Evolutionary conservation across 2,329 filamentous ascomycete species (phyloP), one percentile per base, ranked within the genome.

Genomic region (Ophiostoma novo-ulmi): DNA sequence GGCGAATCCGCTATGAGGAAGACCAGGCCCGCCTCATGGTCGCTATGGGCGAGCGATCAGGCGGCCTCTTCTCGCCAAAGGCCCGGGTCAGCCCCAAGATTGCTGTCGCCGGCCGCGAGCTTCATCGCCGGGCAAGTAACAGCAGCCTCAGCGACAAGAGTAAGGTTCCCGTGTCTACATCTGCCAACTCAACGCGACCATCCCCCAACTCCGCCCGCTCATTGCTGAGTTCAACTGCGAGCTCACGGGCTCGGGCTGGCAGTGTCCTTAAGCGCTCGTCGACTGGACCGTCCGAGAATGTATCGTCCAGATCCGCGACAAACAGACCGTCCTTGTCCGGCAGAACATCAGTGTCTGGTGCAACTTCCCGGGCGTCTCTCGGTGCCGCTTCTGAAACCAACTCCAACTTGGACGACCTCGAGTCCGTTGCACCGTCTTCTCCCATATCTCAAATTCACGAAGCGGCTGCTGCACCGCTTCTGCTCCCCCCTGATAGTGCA

Each of bases 61-160:
- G 73, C 69, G 77, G 79, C 58, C 73, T 82, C 13, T 80, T 82
- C 71, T 76, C 77, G 36, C 73, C 73, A 22, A 80, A 78, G 70
- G 75, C 76, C 48, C 79, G 75, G 48, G 71, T 78, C 36, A 78
- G 77, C 2, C 73, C 77, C 39, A 79, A 77, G 64, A 78, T 82
- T 44, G 79, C 81, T 3, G 80, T 80, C 73, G 76, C 77, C 17
- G 77, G 76, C 4, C 75, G 76, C 64, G 74, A 75, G 3, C 73
- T 81, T 26, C 75, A 76, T 39, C 77, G 77, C 69, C 81, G 79
- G 69, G 75, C 77, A 13, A 81, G 79, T 73, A 79, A 77, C 70
- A 75, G 75, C 72, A 79, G 77, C 65, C 73, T 80, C 17, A 75
- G 77, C 14, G 74, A 73, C 11, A 75, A 75, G 68, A 71, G 69